Percentiles rank a stretch among this genome's conserved stretches.
Evolutionary conservation across 768 basidiomycete species (phyloP).

Genomic region (Pleurotus djamor): DNA sequence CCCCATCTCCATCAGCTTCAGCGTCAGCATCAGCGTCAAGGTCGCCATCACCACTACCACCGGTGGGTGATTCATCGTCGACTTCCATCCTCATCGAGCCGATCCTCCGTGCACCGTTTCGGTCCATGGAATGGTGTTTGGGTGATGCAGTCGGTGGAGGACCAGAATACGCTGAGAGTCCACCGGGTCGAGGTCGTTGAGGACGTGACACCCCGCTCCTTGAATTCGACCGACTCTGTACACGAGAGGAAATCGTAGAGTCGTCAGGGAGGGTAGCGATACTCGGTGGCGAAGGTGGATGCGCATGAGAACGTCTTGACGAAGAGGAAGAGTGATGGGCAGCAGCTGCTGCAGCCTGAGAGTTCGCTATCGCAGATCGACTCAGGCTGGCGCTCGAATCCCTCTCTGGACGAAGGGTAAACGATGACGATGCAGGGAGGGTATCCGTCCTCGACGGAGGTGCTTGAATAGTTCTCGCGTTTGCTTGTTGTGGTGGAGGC

Average conservation of each 20-base stretch:
- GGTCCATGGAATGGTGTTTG: conserved; percentile 6
- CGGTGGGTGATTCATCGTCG: not conserved
- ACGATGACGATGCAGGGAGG: not conserved
- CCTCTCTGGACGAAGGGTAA: not conserved
- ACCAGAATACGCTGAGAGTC: not conserved
- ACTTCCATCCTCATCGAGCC: not conserved
- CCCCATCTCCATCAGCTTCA: conserved; percentile 6
- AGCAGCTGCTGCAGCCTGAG: not conserved
- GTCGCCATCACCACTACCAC: conserved; percentile 14
- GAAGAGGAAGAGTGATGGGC: not conserved
- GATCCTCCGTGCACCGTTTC: conserved; percentile 8
- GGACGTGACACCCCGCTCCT: conserved; percentile 13
- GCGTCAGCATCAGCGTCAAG: conserved; percentile 18
- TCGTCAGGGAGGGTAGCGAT: conserved; percentile 6
- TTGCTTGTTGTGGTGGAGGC: not conserved
- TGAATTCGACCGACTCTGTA: conserved; percentile 19
- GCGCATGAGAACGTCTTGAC: not conserved
- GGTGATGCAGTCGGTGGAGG: conserved; percentile 5
- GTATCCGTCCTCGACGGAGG: not conserved
- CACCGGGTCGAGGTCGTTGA: not conserved
- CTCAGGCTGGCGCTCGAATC: not conserved
- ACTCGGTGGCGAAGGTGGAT: conserved; percentile 15
- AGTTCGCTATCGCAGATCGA: conserved; percentile 3
- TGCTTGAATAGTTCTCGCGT: not conserved
- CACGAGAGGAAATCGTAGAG: not conserved